phyloP scores from a whole-genome alignment of 306 rosid species.

The Lotus japonicus region DNA sequence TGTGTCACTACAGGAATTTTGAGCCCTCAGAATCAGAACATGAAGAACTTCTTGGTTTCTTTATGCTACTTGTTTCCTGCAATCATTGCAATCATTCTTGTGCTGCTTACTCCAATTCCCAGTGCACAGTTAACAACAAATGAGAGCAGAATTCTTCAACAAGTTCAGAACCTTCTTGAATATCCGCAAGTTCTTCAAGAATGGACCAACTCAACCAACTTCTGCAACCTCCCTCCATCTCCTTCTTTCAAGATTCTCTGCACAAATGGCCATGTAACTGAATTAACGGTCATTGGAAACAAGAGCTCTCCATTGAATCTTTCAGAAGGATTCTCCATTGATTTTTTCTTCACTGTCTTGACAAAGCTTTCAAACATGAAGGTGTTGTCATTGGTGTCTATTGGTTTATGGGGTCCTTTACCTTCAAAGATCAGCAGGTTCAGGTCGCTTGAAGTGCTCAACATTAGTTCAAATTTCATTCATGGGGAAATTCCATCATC shows the following conservation, averaged over 20 bases:
- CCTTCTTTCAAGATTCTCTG: slow-evolving; percentile 60
- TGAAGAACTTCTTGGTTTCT: slow-evolving; percentile 50
- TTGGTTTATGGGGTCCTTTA: slow-evolving; percentile 88
- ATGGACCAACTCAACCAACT: slow-evolving; percentile 64
- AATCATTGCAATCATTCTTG: slow-evolving; percentile 27
- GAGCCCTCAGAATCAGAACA: slow-evolving; percentile 17
- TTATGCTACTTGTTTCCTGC: slow-evolving; percentile 28
- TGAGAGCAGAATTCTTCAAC: slow-evolving; percentile 56
- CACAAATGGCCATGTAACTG: slow-evolving; percentile 43
- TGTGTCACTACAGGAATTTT: not conserved
- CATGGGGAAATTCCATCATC: slow-evolving; percentile 56
- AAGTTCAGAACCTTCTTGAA: slow-evolving; percentile 61
- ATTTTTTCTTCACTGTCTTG: slow-evolving; percentile 53
- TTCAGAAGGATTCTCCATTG: slow-evolving; percentile 61
- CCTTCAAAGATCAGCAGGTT: slow-evolving; percentile 60
- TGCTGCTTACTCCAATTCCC: slow-evolving; percentile 43
- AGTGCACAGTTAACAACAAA: slow-evolving; percentile 43
- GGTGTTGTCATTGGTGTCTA: slow-evolving; percentile 52
- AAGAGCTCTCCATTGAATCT: slow-evolving; percentile 44
- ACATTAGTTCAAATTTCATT: slow-evolving; percentile 66
- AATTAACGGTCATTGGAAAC: slow-evolving; percentile 57
- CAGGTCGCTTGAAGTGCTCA: slow-evolving; percentile 49
- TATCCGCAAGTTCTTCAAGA: slow-evolving; percentile 60
- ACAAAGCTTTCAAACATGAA: slow-evolving; percentile 67
- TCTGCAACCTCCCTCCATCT: slow-evolving; percentile 62